A percentile compares a stretch with the other conserved stretches of the same genome.
phyloP scores from a whole-genome alignment of 768 basidiomycete genomes.

The Pholiota molesta region DNA sequence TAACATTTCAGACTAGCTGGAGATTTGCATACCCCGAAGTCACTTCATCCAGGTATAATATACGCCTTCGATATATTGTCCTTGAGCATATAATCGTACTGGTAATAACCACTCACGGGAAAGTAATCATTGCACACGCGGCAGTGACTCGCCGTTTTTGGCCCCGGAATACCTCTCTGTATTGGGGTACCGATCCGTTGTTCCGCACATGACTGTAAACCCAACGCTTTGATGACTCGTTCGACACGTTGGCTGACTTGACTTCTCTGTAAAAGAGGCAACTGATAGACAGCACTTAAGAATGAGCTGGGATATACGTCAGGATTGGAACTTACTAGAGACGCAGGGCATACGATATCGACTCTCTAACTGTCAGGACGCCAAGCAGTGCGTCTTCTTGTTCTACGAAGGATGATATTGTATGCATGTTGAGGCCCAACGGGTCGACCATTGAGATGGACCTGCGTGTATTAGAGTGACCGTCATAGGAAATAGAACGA shows the following conservation, averaged over 20 bases:
- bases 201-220: conserved; percentile 48
- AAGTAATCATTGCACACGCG: conserved; percentile 24
- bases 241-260: conserved; percentile 44
- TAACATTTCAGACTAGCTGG: neutral
- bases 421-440: conserved; percentile 36
- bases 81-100: too few species aligned
- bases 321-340: conserved; percentile 40
- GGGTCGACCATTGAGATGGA: conserved; percentile 32
- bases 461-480: conserved; percentile 22
- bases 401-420: conserved; percentile 55
- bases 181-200: conserved; percentile 61
- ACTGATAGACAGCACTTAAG: conserved; percentile 22
- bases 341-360: conserved; percentile 51
- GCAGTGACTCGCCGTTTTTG: conserved; percentile 53
- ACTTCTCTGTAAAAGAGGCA: conserved; percentile 37
- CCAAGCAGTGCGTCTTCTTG: conserved; percentile 64
- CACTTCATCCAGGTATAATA: conserved; percentile 67
- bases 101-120: conserved; percentile 15
- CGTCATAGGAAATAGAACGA: neutral
- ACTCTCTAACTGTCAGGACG: conserved; percentile 59
- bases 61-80: conserved; percentile 33
- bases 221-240: conserved; percentile 47
- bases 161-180: conserved; percentile 54
- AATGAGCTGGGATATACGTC: neutral
- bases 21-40: conserved; percentile 44